Conservation (phyloP, 495 filamentous ascomycete species). For the Echria macrotheca region DNA sequence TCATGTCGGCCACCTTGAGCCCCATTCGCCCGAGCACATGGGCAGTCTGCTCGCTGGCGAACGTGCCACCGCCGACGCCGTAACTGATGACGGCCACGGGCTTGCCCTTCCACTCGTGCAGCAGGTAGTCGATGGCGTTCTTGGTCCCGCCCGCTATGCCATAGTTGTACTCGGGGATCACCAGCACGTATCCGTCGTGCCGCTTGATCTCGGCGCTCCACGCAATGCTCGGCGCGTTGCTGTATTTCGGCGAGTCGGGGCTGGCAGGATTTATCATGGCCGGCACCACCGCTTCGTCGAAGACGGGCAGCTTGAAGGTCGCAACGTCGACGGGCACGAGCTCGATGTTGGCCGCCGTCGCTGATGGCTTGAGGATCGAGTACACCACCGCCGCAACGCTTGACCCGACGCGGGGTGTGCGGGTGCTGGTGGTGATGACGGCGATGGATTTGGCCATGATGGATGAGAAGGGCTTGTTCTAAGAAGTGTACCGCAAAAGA, state of each 20-base stretch:
- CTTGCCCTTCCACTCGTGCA: constrained; percentile 56
- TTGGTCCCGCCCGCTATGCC: constrained; percentile 49
- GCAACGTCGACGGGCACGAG: constrained; percentile 43
- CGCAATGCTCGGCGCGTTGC: constrained; percentile 39
- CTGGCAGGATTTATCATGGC: constrained; percentile 29
- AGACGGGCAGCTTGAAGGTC: constrained; percentile 52
- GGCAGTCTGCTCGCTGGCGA: constrained; percentile 35
- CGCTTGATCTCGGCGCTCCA: constrained; percentile 47
- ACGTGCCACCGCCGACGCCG: constrained; percentile 46
- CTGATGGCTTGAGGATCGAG: constrained; percentile 19
- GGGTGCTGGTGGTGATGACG: constrained; percentile 35
- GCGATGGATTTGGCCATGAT: constrained; percentile 32
- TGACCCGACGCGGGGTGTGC: constrained; percentile 31
- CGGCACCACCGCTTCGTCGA: constrained; percentile 48
- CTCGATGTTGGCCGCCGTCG: constrained; percentile 17
- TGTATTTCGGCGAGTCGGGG: constrained; percentile 36
- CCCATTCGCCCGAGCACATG: constrained; percentile 24
- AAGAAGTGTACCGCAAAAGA: too few relatives aligned
- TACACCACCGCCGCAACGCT: constrained; percentile 32
- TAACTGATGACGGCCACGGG: constrained; percentile 52
- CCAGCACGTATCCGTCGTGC: constrained; percentile 52
- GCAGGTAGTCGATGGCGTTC: constrained; percentile 59
- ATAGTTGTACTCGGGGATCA: constrained; percentile 46
- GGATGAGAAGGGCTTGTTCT: too few relatives aligned
- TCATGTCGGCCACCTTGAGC: constrained; percentile 28